A percentile compares a stretch with the other conserved stretches of the same genome.
These are phyloP conservation scores for Pouteria campechiana DNA, from an alignment of 179 eudicot genomes.

Conservation along the genomic window DNA sequence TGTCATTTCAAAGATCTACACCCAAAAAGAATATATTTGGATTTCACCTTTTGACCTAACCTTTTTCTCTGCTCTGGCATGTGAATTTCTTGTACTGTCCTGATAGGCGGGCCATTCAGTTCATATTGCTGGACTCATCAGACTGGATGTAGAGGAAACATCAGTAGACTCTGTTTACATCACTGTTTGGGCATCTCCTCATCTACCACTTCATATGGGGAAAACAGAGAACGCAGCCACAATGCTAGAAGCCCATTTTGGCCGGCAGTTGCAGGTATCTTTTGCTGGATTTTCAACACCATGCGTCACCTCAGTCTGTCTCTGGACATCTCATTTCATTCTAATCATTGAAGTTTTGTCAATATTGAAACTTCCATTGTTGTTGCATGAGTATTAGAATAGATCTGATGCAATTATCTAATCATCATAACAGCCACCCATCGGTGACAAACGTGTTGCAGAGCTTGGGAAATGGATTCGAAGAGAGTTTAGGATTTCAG, in stretches of 20 bases:
- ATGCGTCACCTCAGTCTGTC: too few species aligned
- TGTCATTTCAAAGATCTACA: too few species aligned
- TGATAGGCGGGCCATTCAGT: conserved; percentile 74
- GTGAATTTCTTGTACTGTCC: not conserved
- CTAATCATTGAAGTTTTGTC: too few species aligned
- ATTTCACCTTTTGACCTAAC: not conserved
- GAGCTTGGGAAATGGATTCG: conserved; percentile 72
- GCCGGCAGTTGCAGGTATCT: conserved; percentile 69
- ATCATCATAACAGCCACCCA: conserved; percentile 57
- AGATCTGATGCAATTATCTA: not conserved
- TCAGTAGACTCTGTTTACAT: conserved; percentile 67
- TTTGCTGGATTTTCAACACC: conserved; percentile 1
- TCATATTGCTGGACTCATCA: conserved; percentile 85
- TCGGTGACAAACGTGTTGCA: conserved; percentile 45
- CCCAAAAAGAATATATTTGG: too few species aligned
- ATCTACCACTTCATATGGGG: conserved; percentile 90
- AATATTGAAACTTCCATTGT: too few species aligned
- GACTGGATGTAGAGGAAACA: conserved; percentile 67
- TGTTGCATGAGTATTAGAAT: too few species aligned
- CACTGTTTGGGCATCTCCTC: conserved; percentile 89
- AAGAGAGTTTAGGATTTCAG: conserved; percentile 44
- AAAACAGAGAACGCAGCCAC: conserved; percentile 57
- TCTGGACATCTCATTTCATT: too few species aligned
- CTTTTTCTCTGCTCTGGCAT: not conserved
- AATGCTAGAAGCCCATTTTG: conserved; percentile 68